phyloP scores from a whole-genome alignment of 352 stramenopile genomes.

The Pythium sukuiense region DNA sequence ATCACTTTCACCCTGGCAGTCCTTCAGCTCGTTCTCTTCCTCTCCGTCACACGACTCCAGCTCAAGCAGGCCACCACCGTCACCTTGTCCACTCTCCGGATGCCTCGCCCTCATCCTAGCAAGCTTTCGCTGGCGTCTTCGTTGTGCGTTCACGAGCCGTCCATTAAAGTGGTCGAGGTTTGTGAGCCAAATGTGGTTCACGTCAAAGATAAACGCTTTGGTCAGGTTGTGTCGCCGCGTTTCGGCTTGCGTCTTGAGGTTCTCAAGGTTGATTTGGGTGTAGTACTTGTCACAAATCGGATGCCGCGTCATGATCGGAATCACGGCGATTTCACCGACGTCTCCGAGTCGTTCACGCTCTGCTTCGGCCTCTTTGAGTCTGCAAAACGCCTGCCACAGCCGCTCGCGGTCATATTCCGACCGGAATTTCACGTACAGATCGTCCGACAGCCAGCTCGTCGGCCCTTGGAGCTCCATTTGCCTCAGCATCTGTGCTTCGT shows the following conservation, averaged over 20 bases:
- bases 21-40: conserved; percentile 13
- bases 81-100: conserved; percentile 1
- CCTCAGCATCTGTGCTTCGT: conserved; percentile 46
- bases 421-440: conserved; percentile 82
- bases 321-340: conserved; percentile 32
- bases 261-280: conserved; percentile 69
- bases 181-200: conserved; percentile 91
- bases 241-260: conserved; percentile 55
- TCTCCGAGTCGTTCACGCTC: conserved; percentile 33
- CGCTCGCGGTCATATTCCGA: conserved; percentile 68
- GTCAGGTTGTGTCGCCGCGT: conserved; percentile 71
- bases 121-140: conserved; percentile 15
- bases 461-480: conserved; percentile 69
- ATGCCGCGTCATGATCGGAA: conserved; percentile 65
- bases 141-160: conserved; percentile 25
- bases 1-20: background rate
- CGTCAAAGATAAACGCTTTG: conserved; percentile 86
- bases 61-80: conserved; percentile 4
- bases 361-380: conserved; percentile 37
- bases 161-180: conserved; percentile 89
- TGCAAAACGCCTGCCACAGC: conserved; percentile 50
- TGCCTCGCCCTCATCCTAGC: background rate
- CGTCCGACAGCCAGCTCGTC: conserved; percentile 75
- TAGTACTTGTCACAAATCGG: conserved; percentile 61
- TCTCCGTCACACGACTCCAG: background rate